Evolutionary conservation across 2,329 filamentous ascomycete genomes (phyloP).

Genomic region (Botrytis pseudocinerea): DNA sequence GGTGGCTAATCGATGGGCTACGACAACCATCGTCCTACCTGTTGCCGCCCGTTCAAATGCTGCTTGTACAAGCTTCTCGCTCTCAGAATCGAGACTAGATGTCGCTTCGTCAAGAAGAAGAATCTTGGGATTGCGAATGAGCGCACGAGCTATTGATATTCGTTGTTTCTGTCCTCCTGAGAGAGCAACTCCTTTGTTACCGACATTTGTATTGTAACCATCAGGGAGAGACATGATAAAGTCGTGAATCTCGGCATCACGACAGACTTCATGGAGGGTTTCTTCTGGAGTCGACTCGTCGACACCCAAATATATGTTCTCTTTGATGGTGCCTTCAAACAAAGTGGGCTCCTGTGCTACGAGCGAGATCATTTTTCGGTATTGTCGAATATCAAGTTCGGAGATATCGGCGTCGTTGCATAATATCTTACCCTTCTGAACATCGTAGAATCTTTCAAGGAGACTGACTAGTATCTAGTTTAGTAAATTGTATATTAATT

Average conservation of each 20-base stretch:
- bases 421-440: conserved; percentile 62
- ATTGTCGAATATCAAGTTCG: conserved; percentile 58
- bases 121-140: conserved; percentile 53
- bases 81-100: conserved; percentile 55
- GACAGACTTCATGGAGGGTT: conserved; percentile 48
- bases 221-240: conserved; percentile 55
- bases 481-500: neutral
- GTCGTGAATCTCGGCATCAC: conserved; percentile 53
- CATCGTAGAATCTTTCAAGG: conserved; percentile 63
- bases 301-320: conserved; percentile 70
- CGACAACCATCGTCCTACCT: conserved; percentile 72
- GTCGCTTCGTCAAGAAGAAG: conserved; percentile 62
- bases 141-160: conserved; percentile 55
- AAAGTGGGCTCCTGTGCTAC: conserved; percentile 75
- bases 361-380: conserved; percentile 65
- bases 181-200: conserved; percentile 49
- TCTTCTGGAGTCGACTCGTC: conserved; percentile 44
- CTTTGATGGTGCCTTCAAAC: conserved; percentile 60
- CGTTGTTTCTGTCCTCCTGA: conserved; percentile 58
- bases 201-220: conserved; percentile 51
- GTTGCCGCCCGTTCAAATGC: conserved; percentile 65
- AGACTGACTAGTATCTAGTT: neutral
- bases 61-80: conserved; percentile 59
- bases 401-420: conserved; percentile 63
- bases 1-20: conserved; percentile 75